Base-by-base conservation (phyloP, 495 filamentous ascomycete species). In the Penicillium antarcticum region DNA sequence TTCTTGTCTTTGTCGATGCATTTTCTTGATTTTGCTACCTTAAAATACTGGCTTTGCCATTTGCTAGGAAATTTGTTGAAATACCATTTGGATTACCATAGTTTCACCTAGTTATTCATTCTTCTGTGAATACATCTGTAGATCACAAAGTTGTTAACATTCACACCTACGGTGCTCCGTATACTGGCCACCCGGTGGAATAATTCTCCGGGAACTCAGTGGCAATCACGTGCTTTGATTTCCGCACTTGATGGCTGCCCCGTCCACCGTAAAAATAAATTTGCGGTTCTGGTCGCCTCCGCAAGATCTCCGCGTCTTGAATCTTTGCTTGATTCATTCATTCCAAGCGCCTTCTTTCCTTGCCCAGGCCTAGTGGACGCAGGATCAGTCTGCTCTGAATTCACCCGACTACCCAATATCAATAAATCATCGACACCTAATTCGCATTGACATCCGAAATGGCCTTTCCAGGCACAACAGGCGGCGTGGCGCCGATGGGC, bases 401-500 rank as follows among this genome's bases (percentile, higher is more conserved):
- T 6, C 6, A 3, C 8, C 11, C 8, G 17, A 24, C 11, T 18
- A 42, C 35, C 9, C 19, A 35, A 12, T 17, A 35, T 11, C 8
- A 16, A 17, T 19, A 5, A 14, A 23, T 12, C 8, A 5, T 10
- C 26, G 4, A 18, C 6, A 26, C 7, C 10, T 17, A 11, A 33
- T 16, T 14, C 13, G 1, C 23, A 36, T 18, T 32, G 35, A 42
- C 12, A 17, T 29, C 44, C 55, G 60, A 18, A 8, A 80, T 80
- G 78, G 79, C 65, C 49, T 63, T 77, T 40, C 73, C 77, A 21
- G 72, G 75, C 33, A 70, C 70, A 53, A 64, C 63, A 16, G 73
- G 76, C 36, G 69, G 69, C 52, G 59, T 63, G 11, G 42, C 63
- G 17, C 65, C 53, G 32, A 61, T 63, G 57, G 60, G 55, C 23